Evolutionary conservation across 441 rosid genomes (phyloP), one percentile per base, ranked within the genome.

Genomic region (Adansonia rubrostipa): DNA sequence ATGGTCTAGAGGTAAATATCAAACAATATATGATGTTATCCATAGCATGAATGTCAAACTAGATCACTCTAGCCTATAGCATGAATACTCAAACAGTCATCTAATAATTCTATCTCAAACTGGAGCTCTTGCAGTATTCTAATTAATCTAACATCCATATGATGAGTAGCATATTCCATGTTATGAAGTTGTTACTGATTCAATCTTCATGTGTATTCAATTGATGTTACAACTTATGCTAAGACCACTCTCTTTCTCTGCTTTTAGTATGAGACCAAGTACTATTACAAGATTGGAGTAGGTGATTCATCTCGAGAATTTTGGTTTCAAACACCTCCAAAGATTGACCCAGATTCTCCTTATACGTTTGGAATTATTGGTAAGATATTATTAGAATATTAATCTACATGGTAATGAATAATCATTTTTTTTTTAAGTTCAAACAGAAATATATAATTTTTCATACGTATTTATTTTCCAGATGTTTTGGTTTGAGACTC

Each of bases 341-440:
- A 64, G 73, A 17, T 89, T 76, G 85, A 80, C 74, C 88, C 92
- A 42, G 92, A 88, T 86, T 87, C 88, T 75, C 73, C 93, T 40
- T 90, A 87, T 83, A 90, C 84, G 74, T 90, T 92, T 81, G 96
- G 93, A 77, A 88, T 92, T 62, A 92, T 92, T 62, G 96, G 96
- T 90, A 81, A 82, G 90, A 66, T 42, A 40, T 54, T 44, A 53
- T 40, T 71, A 15, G 24, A 71, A 28, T 15, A 71, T 33, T 71
- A 28, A 53, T 71, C 15, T n/a, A 28, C 24, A 15, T 53, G 5
- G 40, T 53, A 33, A 53, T 28, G 47, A 71, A 71, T 53, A 15
- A 71, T 53, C 2, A 28, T 71, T 71, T 6, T 53, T 71, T 53
- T 53, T 15, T 14, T 24, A 22, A 51, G 60, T 8, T 71, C 61